These are phyloP conservation scores for Neurospora sp. DNA, from an alignment of 495 filamentous ascomycete genomes.

Conservation along the genomic window DNA sequence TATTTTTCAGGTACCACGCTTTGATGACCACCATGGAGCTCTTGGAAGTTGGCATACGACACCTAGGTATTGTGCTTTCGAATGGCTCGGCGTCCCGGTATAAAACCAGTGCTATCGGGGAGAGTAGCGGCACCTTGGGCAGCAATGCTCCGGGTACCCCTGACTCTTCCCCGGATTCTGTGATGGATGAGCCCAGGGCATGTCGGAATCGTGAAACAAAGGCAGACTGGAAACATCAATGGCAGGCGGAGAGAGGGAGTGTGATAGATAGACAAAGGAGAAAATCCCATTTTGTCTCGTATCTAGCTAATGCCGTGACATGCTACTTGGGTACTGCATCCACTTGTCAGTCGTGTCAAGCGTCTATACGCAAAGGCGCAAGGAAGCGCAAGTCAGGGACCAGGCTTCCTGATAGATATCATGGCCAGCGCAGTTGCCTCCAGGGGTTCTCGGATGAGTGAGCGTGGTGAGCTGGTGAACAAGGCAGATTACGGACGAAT, in stretches of 20 bases:
- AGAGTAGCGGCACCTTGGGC: constrained; percentile 29
- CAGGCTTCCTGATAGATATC: neutral
- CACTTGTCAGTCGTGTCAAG: neutral
- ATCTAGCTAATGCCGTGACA: neutral
- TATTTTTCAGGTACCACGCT: neutral
- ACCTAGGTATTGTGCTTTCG: neutral
- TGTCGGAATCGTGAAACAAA: neutral
- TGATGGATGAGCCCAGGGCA: neutral
- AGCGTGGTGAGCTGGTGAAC: neutral
- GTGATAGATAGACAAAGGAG: neutral
- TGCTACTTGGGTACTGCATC: neutral
- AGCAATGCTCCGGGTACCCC: constrained; percentile 39
- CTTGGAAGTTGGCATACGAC: neutral
- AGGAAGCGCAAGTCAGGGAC: neutral
- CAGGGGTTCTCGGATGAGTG: neutral
- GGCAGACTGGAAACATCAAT: neutral
- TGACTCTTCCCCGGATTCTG: constrained; percentile 14
- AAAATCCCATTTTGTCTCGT: neutral
- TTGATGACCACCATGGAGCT: neutral
- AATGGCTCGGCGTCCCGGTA: neutral
- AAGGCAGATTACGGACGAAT: neutral
- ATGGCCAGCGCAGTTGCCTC: neutral
- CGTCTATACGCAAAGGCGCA: neutral
- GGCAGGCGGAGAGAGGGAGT: neutral
- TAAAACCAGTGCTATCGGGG: neutral